A percentile compares a stretch with the other conserved stretches of the same genome.
phyloP scores from a whole-genome alignment of 2,329 filamentous ascomycete genomes.

The Calonectria montana region DNA sequence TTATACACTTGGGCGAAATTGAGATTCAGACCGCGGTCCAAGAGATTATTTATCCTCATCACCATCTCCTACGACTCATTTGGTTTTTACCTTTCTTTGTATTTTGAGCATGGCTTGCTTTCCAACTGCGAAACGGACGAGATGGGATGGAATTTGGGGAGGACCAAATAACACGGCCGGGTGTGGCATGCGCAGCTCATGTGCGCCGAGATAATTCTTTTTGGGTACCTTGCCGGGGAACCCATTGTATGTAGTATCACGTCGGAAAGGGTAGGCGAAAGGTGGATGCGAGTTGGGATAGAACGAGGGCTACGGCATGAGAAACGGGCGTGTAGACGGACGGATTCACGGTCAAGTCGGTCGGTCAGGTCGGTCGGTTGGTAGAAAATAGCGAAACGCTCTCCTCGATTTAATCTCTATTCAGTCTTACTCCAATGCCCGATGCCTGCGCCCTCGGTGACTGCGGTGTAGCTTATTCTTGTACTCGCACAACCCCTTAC shows the following conservation, averaged over 20 bases:
- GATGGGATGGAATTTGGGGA: constrained; percentile 18
- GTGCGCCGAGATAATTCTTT: constrained; percentile 20
- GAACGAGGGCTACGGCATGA: constrained; percentile 21
- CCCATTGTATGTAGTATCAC: constrained; percentile 40
- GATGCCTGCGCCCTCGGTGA: neutral
- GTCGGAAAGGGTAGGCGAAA: constrained; percentile 31
- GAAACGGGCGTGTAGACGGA: constrained; percentile 19
- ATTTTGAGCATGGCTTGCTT: constrained; percentile 32
- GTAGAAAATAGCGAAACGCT: constrained; percentile 30
- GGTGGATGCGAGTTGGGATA: constrained; percentile 19
- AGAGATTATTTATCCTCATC: neutral
- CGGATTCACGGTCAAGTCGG: constrained; percentile 6
- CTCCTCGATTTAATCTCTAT: constrained; percentile 21
- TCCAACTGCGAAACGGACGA: constrained; percentile 18
- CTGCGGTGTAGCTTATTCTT: neutral
- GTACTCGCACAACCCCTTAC: neutral
- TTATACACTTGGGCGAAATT: constrained; percentile 21
- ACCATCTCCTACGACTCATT: constrained; percentile 4
- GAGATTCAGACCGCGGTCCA: neutral
- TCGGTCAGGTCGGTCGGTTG: constrained; percentile 14
- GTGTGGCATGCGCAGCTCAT: constrained; percentile 4
- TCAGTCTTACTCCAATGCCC: neutral
- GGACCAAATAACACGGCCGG: neutral
- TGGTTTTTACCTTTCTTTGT: constrained; percentile 33
- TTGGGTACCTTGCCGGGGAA: constrained; percentile 36